Conservation (phyloP, 768 basidiomycete species). For the Tricholomella constricta region DNA sequence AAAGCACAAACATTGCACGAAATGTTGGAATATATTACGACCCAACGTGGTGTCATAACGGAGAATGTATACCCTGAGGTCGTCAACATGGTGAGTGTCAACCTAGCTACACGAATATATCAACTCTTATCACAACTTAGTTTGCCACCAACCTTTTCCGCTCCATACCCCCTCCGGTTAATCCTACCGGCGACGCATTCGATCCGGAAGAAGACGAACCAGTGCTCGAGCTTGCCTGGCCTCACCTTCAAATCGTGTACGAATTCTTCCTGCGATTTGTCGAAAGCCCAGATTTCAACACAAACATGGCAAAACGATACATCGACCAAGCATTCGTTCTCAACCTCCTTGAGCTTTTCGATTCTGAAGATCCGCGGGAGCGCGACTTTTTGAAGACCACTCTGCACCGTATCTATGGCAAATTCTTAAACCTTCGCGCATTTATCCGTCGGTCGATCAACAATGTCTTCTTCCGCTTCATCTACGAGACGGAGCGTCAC, state of each 20-base stretch:
- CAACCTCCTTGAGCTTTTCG: conserved; percentile 95
- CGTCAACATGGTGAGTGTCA: conserved; percentile 84
- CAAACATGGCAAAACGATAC: conserved; percentile 95
- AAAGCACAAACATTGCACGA: conserved; percentile 98
- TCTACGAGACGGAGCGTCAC: conserved; percentile 98
- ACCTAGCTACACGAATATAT: conserved; percentile 7
- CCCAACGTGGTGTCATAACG: conserved; percentile 93
- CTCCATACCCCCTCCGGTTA: conserved; percentile 99
- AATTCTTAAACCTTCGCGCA: conserved; percentile 97
- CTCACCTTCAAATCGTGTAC: conserved; percentile 98
- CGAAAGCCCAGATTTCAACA: conserved; percentile 97
- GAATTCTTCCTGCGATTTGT: conserved; percentile 99
- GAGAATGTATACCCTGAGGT: conserved; percentile 99
- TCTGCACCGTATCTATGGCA: conserved; percentile 97
- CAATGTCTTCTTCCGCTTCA: conserved; percentile 99
- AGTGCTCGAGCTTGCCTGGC: conserved; percentile 98
- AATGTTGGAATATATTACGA: conserved; percentile 99
- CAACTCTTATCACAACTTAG: conserved; percentile 42
- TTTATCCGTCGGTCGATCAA: conserved; percentile 99
- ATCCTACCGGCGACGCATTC: conserved; percentile 97
- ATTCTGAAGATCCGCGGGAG: conserved; percentile 97
- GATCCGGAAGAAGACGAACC: conserved; percentile 99
- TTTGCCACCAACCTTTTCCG: conserved; percentile 99
- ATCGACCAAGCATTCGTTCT: conserved; percentile 96
- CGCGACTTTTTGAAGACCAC: conserved; percentile 99